These are phyloP conservation scores for Mesostigma viride DNA, from an alignment of 139 green algal genomes.

Conservation along the genomic window DNA sequence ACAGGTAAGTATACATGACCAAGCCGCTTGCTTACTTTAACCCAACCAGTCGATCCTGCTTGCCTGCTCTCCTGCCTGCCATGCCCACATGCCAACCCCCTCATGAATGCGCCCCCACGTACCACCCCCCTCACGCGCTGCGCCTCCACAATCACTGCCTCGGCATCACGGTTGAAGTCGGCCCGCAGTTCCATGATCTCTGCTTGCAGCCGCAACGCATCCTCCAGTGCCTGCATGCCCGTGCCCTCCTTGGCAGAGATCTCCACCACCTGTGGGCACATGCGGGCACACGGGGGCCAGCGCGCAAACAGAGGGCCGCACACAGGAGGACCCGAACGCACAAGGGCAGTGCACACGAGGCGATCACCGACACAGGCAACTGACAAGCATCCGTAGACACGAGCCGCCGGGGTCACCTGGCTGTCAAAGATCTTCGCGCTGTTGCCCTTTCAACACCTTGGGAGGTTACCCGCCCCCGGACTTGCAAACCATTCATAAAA, in stretches of 20 bases:
- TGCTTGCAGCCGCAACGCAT: constrained; percentile 73
- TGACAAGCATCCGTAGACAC: not conserved
- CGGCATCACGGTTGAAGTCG: constrained; percentile 34
- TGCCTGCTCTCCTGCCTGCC: no score
- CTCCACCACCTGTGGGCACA: constrained; percentile 41
- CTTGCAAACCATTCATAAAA: no score
- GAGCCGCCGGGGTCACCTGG: not conserved
- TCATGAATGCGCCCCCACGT: no score
- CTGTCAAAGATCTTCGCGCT: not conserved
- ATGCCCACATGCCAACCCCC: no score
- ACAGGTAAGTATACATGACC: no score
- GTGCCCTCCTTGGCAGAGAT: constrained; percentile 40
- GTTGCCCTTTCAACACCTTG: not conserved
- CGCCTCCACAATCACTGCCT: constrained; percentile 73
- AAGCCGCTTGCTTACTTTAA: no score
- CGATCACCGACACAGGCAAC: not conserved
- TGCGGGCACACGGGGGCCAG: not conserved
- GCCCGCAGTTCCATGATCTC: constrained; percentile 72
- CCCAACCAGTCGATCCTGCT: no score
- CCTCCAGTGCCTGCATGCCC: constrained; percentile 68
- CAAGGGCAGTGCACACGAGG: not conserved
- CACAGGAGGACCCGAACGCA: not conserved
- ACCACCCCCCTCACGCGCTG: constrained; percentile 55
- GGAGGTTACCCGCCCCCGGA: no score
- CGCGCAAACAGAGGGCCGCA: not conserved